phyloP scores from a whole-genome alignment of 225 moss, liverwort and hornwort genomes.

The Asterella californica region DNA sequence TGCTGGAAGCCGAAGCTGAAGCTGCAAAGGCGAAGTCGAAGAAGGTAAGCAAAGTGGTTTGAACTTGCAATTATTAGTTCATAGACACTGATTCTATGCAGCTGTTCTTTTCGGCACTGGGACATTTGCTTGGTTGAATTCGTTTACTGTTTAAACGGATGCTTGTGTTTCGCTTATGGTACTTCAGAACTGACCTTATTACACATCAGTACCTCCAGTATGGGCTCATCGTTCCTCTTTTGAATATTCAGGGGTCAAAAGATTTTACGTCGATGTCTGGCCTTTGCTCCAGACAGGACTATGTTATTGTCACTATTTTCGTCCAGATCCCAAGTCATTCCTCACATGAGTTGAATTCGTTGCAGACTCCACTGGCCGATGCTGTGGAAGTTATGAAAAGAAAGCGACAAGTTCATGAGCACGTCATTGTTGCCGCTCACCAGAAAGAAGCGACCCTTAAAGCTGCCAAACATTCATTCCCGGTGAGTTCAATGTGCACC shows the following conservation, averaged over 20 bases:
- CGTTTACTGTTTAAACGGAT: no score
- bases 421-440: constrained; percentile 68
- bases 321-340: background rate
- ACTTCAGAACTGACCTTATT: no score
- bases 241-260: background rate
- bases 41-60: constrained; percentile 28
- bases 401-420: constrained; percentile 85
- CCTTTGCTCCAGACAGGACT: background rate
- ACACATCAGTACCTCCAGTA: background rate
- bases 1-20: constrained; percentile 81
- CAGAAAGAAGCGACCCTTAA: constrained; percentile 75
- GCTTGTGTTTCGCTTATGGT: no score
- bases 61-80: background rate
- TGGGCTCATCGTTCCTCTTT: background rate
- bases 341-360: background rate
- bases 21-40: constrained; percentile 75
- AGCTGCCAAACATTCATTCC: constrained; percentile 53
- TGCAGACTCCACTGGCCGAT: constrained; percentile 52
- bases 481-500: constrained; percentile 5
- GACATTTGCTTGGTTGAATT: no score
- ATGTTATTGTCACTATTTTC: background rate
- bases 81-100: background rate
- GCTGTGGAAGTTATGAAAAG: constrained; percentile 91
- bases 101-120: background rate
- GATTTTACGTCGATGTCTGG: no score